Conservation (phyloP, 1,284 basidiomycete species). For the Malassezia nana region DNA sequence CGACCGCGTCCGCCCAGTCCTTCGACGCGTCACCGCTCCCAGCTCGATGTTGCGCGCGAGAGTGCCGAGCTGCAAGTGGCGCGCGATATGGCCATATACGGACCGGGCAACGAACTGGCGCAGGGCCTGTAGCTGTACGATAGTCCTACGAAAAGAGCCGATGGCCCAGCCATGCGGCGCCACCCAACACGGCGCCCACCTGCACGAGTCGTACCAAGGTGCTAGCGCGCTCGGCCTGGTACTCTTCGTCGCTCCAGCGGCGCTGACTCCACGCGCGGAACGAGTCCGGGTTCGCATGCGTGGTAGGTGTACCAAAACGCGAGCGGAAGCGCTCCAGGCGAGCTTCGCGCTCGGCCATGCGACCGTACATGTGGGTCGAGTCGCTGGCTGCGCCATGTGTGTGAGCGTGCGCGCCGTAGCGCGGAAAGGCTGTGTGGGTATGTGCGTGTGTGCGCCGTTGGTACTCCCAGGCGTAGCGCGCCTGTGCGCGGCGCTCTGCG, state of each 20-base stretch:
- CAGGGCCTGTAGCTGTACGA: neutral
- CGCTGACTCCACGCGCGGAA: slow-evolving; percentile 9
- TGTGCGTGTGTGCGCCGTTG: slow-evolving; percentile 19
- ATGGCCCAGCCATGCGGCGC: slow-evolving; percentile 10
- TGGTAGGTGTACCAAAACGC: slow-evolving; percentile 7
- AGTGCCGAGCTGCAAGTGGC: slow-evolving; percentile 38
- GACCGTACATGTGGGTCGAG: slow-evolving; percentile 18
- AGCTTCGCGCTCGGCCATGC: slow-evolving; percentile 19
- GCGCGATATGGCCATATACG: neutral
- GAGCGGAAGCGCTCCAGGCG: slow-evolving; percentile 6
- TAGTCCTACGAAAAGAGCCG: neutral
- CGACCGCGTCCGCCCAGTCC: slow-evolving; percentile 83
- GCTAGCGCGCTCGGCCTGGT: slow-evolving; percentile 23
- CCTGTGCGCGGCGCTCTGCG: neutral
- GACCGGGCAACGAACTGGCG: neutral
- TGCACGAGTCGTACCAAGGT: slow-evolving; percentile 31
- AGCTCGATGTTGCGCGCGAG: slow-evolving; percentile 73
- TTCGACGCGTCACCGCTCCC: slow-evolving; percentile 69
- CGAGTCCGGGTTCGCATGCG: slow-evolving; percentile 11
- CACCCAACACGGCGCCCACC: slow-evolving; percentile 26
- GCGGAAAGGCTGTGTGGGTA: neutral
- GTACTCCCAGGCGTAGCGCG: slow-evolving; percentile 43
- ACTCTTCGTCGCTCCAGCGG: slow-evolving; percentile 16
- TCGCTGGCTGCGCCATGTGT: slow-evolving; percentile 17
- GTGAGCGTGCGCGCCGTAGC: slow-evolving; percentile 1